Percentiles rank a stretch among this genome's conserved stretches.
Conservation (phyloP, 768 basidiomycete species). For the Xerocomellus amylosporus region DNA sequence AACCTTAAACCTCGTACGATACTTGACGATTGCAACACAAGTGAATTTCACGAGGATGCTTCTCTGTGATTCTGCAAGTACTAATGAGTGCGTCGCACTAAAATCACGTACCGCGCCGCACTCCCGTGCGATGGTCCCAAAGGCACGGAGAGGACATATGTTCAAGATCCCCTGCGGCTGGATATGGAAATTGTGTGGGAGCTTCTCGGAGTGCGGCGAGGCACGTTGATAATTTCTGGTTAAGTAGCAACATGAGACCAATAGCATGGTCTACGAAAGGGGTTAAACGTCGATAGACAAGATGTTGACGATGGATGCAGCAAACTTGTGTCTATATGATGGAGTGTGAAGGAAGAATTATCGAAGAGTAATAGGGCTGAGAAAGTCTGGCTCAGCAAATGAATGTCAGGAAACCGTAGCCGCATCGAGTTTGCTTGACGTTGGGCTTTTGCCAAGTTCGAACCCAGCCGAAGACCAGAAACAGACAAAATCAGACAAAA, state of each 20-base stretch:
- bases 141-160: constrained; percentile 71
- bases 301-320: constrained; percentile 39
- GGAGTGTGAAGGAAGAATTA: too few species aligned
- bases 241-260: constrained; percentile 34
- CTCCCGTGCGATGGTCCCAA: constrained; percentile 80
- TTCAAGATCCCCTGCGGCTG: constrained; percentile 75
- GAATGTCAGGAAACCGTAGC: too few species aligned
- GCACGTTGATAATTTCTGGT: constrained; percentile 87
- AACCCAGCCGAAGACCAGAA: too few species aligned
- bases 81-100: not conserved
- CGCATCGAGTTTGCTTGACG: too few species aligned
- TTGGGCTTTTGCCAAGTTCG: too few species aligned
- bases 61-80: constrained; percentile 26
- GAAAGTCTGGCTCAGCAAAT: too few species aligned
- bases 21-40: constrained; percentile 91
- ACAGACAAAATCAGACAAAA: too few species aligned
- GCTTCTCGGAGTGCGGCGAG: constrained; percentile 52
- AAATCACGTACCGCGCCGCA: constrained; percentile 65
- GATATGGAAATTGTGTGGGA: constrained; percentile 69
- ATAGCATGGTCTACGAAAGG: constrained; percentile 1
- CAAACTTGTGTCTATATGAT: too few species aligned
- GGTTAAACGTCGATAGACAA: constrained; percentile 48
- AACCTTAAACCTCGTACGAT: constrained; percentile 77
- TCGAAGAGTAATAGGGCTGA: too few species aligned
- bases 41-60: constrained; percentile 68